These are phyloP conservation scores for Bacterosira constricta DNA, from an alignment of 108 stramenopile genomes.

Conservation along the genomic window DNA sequence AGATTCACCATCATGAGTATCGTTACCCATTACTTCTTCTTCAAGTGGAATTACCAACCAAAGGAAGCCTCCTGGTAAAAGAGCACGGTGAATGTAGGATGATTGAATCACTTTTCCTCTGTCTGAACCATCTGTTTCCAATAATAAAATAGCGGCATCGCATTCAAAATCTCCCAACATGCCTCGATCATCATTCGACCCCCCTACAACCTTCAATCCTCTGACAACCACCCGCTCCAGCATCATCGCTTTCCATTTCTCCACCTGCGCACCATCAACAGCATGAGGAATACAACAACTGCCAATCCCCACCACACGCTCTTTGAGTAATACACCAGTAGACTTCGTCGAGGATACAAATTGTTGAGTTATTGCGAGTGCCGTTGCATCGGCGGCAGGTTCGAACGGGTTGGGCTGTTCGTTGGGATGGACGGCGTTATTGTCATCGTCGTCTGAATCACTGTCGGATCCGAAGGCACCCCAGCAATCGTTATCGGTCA, in stretches of 20 bases:
- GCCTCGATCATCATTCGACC: neutral
- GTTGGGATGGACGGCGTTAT: neutral
- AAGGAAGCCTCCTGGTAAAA: conserved; percentile 33
- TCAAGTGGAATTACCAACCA: conserved; percentile 23
- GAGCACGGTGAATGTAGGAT: neutral
- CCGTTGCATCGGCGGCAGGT: conserved; percentile 44
- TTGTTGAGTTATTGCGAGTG: conserved; percentile 37
- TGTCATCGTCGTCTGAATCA: conserved; percentile 46
- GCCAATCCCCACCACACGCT: conserved; percentile 45
- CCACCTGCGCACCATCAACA: neutral
- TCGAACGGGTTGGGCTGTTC: neutral
- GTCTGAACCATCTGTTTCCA: neutral
- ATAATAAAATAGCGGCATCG: conserved; percentile 26
- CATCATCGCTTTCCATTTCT: neutral
- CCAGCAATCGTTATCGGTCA: conserved; percentile 51
- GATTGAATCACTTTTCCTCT: neutral
- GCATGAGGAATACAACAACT: no score
- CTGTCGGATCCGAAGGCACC: conserved; percentile 70
- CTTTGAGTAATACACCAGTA: conserved; percentile 43
- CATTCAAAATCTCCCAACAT: neutral
- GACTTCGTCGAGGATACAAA: conserved; percentile 26
- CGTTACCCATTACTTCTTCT: neutral
- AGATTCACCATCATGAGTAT: no score
- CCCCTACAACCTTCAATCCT: conserved; percentile 14
- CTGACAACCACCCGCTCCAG: neutral